Evolutionary conservation across 192 early-diverging fungal genomes (phyloP), one percentile per base, ranked within the genome.

Genomic region (Backusella australiensis): DNA sequence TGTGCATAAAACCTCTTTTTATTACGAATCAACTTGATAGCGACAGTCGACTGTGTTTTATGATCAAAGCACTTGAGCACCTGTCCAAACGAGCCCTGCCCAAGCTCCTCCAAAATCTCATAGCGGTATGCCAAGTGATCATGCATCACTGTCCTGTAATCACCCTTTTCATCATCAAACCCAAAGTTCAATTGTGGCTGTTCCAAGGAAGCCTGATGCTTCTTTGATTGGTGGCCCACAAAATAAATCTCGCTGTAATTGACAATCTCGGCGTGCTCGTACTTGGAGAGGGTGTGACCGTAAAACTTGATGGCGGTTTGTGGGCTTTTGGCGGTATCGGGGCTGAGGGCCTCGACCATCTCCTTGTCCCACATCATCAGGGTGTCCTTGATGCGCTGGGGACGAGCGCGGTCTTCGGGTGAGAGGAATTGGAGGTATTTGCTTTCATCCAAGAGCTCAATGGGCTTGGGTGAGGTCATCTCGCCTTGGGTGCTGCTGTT

Each of bases 1-100:
- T 98, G 97, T 76, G 92, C 90, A 84, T 98, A 95, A 86, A 99
- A 98, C 35, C 96, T 89, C 85, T 94, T 95, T 88, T 96, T 96
- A 84, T 98, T 99, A 38, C 96, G 42, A 84, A 98, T 99, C 67
- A 98, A 93, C 84, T 98, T 98, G 34, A 98, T 86, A 6, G 96
- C 97, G 34, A 94, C 93, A 63, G 90, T 86, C 44, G 89, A 88
- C 35, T 94, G 95, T 0, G 91, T 90, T 79, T 96, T 97, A 85
- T 99, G 97, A 80, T 99, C 97, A 53, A 90, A 90, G 73, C 94
- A 95, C 68, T 94, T 94, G 75, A 96, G 85, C 3, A 98, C 96
- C 78, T 98, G 96, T 6, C 97, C 97, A 81, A 99, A 99, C 12
- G 94, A 75, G 3, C 76, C 85, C 78, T 99, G 97, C 70, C 97